These are phyloP conservation scores for Tetraselmis striata DNA, from an alignment of 139 green algal genomes.

Conservation along the genomic window DNA sequence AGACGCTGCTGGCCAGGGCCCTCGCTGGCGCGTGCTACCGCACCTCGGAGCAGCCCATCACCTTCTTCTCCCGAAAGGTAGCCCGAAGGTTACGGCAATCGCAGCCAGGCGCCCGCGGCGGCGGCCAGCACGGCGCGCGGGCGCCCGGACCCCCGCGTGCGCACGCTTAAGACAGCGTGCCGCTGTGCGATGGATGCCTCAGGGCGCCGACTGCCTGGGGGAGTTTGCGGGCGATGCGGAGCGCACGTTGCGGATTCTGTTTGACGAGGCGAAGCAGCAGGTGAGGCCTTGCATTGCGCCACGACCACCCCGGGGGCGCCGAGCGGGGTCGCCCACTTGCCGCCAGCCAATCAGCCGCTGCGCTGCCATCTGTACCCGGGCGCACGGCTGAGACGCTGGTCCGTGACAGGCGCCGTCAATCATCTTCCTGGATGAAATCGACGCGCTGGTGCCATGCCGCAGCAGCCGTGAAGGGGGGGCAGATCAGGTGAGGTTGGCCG, in stretches of 20 bases:
- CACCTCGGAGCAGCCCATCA: conserved; percentile 40
- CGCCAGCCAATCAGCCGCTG: too few relatives aligned
- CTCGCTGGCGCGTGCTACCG: conserved; percentile 53
- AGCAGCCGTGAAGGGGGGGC: neutral
- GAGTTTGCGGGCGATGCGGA: conserved; percentile 84
- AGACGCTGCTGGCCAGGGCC: conserved; percentile 58
- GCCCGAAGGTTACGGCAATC: too few relatives aligned
- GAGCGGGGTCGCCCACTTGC: too few relatives aligned
- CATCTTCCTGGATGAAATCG: conserved; percentile 89
- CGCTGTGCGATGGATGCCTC: too few relatives aligned
- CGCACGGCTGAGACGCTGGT: too few relatives aligned
- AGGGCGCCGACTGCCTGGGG: conserved; percentile 75
- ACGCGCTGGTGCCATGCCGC: conserved; percentile 59
- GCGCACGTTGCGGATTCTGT: conserved; percentile 73
- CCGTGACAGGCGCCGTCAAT: conserved; percentile 60
- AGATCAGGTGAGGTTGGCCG: neutral
- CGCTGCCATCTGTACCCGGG: too few relatives aligned
- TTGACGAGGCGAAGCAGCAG: conserved; percentile 64
- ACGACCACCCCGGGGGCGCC: too few relatives aligned
- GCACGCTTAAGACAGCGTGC: too few relatives aligned
- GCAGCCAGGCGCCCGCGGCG: too few relatives aligned
- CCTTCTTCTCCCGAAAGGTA: conserved; percentile 70
- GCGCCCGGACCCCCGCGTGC: too few relatives aligned
- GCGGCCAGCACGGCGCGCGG: too few relatives aligned
- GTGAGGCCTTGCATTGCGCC: too few relatives aligned